These are phyloP conservation scores for Crithidia thermophila DNA, from an alignment of 208 protist genomes.

Conservation along the genomic window DNA sequence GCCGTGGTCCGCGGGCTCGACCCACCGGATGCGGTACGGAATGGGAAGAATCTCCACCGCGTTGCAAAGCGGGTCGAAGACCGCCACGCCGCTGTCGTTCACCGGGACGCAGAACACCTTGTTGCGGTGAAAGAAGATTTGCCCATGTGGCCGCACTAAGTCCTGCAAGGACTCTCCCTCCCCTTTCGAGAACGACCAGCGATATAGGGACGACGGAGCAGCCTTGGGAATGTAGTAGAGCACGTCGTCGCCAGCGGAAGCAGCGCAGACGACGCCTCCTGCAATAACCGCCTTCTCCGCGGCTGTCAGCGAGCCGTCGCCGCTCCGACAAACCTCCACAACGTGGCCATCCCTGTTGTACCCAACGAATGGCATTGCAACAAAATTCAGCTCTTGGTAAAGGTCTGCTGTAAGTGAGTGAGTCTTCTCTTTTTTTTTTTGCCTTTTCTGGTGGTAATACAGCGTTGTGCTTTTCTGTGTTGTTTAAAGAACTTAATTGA, in stretches of 20 bases:
- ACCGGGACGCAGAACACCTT: constrained; percentile 56
- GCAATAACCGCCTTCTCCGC: constrained; percentile 13
- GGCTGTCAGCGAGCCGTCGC: neutral
- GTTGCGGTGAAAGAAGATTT: constrained; percentile 57
- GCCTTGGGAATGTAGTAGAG: constrained; percentile 58
- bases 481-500: too few species aligned
- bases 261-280: constrained; percentile 20
- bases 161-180: constrained; percentile 18
- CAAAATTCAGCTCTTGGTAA: neutral
- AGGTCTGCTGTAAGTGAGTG: neutral
- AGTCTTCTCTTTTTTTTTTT: neutral
- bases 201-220: constrained; percentile 26
- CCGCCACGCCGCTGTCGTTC: constrained; percentile 31
- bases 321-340: constrained; percentile 14
- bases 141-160: constrained; percentile 26
- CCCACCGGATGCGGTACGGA: constrained; percentile 32
- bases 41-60: constrained; percentile 52
- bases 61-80: constrained; percentile 62
- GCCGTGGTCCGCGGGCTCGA: constrained; percentile 61
- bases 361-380: constrained; percentile 24
- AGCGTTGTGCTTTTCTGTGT: too few species aligned
- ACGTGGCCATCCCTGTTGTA: constrained; percentile 24
- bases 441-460: neutral
- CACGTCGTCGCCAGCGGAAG: constrained; percentile 33
- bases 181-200: constrained; percentile 11